Conservation (phyloP, 768 basidiomycete genomes). For the Termitomyces sp. region DNA sequence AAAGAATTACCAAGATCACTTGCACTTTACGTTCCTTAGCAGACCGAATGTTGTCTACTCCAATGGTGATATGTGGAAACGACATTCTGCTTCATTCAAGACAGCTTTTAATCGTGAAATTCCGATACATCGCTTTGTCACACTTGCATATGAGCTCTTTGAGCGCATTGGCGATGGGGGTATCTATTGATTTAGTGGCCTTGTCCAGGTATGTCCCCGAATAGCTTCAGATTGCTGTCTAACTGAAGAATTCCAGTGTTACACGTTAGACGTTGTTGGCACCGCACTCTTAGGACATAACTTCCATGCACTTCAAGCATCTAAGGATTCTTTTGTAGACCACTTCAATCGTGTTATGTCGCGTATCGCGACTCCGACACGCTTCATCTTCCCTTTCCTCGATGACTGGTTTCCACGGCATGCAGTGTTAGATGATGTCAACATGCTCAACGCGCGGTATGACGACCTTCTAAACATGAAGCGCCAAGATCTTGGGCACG, state of each 20-base stretch:
- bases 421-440: slow-evolving; percentile 23
- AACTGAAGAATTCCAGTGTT: slow-evolving; percentile 15
- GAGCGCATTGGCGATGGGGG: slow-evolving; percentile 25
- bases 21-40: slow-evolving; percentile 31
- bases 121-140: slow-evolving; percentile 28
- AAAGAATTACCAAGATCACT: slow-evolving; percentile 26
- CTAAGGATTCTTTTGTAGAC: slow-evolving; percentile 28
- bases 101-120: slow-evolving; percentile 27
- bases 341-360: slow-evolving; percentile 33
- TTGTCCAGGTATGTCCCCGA: slow-evolving; percentile 15
- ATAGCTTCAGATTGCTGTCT: not conserved
- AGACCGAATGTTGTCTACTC: slow-evolving; percentile 31
- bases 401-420: slow-evolving; percentile 25
- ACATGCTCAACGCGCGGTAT: slow-evolving; percentile 23
- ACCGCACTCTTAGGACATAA: slow-evolving; percentile 31
- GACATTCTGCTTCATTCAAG: slow-evolving; percentile 29
- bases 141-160: slow-evolving; percentile 27
- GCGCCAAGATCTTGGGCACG: slow-evolving; percentile 25
- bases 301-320: slow-evolving; percentile 27
- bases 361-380: slow-evolving; percentile 27
- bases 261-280: slow-evolving; percentile 32
- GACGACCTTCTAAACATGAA: slow-evolving; percentile 23
- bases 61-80: slow-evolving; percentile 33
- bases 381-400: slow-evolving; percentile 27
- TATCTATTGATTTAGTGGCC: slow-evolving; percentile 21